phyloP scores from a whole-genome alignment of 2,329 filamentous ascomycete species.

The Sclerotinia nivalis region DNA sequence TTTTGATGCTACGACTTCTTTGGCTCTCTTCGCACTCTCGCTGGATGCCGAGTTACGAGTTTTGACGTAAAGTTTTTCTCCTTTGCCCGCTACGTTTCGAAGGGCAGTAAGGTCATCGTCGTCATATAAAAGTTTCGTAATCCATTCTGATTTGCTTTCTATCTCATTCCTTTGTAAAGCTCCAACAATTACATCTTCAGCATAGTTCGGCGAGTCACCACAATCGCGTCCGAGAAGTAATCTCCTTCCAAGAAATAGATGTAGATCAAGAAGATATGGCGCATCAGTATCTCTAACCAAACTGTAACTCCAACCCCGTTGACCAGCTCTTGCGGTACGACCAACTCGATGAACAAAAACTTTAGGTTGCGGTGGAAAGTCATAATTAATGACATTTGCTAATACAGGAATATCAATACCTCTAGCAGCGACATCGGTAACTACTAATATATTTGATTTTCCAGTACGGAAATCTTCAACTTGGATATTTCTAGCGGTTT shows the following conservation, averaged over 20 bases:
- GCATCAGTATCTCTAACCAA: conserved; percentile 84
- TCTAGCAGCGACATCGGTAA: conserved; percentile 93
- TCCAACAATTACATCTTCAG: conserved; percentile 82
- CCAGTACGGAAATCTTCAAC: conserved; percentile 87
- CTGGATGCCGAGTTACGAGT: conserved; percentile 87
- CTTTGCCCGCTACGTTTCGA: conserved; percentile 75
- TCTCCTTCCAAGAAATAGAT: conserved; percentile 87
- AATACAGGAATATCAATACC: conserved; percentile 97
- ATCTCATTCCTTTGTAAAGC: conserved; percentile 70
- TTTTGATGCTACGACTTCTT: conserved; percentile 70
- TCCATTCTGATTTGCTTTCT: conserved; percentile 77
- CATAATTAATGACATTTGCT: conserved; percentile 97
- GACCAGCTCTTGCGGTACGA: conserved; percentile 89
- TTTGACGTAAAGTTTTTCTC: conserved; percentile 87
- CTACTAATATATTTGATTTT: conserved; percentile 84
- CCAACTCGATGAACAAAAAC: conserved; percentile 96
- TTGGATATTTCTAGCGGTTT: conserved; percentile 88
- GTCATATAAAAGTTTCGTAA: conserved; percentile 75
- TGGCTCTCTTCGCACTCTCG: conserved; percentile 86
- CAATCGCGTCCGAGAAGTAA: conserved; percentile 71
- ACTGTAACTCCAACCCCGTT: conserved; percentile 93
- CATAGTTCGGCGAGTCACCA: conserved; percentile 64
- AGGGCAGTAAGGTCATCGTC: conserved; percentile 72
- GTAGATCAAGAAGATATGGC: conserved; percentile 89
- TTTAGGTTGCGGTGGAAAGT: conserved; percentile 95